Conservation (phyloP, 2,329 filamentous ascomycete genomes). For the Colletotrichum tabaci region DNA sequence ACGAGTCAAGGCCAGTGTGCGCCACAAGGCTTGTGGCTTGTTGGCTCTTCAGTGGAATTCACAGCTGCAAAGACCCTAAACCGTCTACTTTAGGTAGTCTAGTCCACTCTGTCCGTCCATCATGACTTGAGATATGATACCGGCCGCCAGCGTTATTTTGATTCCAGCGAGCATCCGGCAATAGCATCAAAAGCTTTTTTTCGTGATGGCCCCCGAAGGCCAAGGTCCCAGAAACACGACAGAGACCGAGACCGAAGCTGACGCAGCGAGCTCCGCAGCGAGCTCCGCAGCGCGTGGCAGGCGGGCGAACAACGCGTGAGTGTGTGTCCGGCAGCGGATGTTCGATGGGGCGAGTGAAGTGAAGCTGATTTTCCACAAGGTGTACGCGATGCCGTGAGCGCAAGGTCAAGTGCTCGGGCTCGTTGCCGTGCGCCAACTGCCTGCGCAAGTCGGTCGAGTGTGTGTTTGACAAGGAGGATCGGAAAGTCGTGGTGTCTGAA, state of each 20-base stretch:
- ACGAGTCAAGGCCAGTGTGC: not conserved
- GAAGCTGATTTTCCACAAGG: conserved; percentile 19
- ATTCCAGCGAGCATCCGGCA: not conserved
- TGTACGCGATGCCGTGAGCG: conserved; percentile 34
- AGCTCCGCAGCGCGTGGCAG: conserved; percentile 5
- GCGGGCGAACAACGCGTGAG: conserved; percentile 24
- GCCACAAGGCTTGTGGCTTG: not conserved
- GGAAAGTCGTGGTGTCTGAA: conserved; percentile 35
- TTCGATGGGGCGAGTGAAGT: too few species aligned
- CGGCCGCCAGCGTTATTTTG: not conserved
- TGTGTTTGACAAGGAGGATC: conserved; percentile 36
- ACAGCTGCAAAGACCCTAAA: not conserved
- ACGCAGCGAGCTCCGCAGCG: not conserved
- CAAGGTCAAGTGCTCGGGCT: conserved; percentile 34
- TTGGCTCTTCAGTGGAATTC: not conserved
- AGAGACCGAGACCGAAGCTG: conserved; percentile 6
- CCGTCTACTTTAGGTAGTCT: too few species aligned
- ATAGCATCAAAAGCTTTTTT: not conserved
- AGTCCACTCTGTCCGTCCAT: too few species aligned
- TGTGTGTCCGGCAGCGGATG: not conserved
- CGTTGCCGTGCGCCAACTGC: conserved; percentile 28
- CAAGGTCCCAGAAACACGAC: conserved; percentile 2
- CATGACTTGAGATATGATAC: too few species aligned
- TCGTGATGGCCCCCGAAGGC: conserved; percentile 5
- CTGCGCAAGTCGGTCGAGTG: conserved; percentile 25